These are phyloP conservation scores for Pestalotiopsis sp. DNA, from an alignment of 2,329 filamentous ascomycete species.

Conservation along the genomic window DNA sequence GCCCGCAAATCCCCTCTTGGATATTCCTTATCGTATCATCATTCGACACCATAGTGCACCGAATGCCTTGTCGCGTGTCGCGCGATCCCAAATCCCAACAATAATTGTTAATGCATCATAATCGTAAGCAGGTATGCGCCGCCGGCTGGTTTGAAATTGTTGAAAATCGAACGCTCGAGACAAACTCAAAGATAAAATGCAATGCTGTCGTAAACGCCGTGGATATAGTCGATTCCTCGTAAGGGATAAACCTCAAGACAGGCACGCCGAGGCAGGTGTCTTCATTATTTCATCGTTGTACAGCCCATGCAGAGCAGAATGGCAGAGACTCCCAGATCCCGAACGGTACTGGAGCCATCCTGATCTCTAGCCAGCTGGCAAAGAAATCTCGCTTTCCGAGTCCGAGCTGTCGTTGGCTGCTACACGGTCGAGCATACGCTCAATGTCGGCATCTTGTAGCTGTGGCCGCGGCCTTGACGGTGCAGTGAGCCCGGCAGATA, in stretches of 20 bases:
- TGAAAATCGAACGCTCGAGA: background rate
- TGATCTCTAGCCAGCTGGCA: conserved; percentile 36
- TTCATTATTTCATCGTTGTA: background rate
- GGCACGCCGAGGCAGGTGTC: background rate
- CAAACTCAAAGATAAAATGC: background rate
- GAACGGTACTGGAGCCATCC: background rate
- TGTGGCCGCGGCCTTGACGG: conserved; percentile 39
- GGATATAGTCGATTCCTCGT: background rate
- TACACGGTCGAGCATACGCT: conserved; percentile 56
- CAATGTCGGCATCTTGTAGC: conserved; percentile 56
- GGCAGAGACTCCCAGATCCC: background rate
- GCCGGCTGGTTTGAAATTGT: background rate
- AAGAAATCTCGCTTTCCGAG: conserved; percentile 57
- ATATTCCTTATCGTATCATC: background rate
- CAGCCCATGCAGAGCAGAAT: background rate
- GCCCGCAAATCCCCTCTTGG: background rate
- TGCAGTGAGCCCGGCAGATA: conserved; percentile 49
- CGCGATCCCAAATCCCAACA: conserved; percentile 15
- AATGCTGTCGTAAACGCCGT: background rate
- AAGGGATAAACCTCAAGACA: background rate
- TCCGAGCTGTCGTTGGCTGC: conserved; percentile 54
- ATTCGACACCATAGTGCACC: background rate
- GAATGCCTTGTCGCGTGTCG: background rate
- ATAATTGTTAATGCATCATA: conserved; percentile 17
- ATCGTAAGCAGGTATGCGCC: conserved; percentile 8